These are phyloP conservation scores for Bacidia gigantensis DNA, from an alignment of 495 filamentous ascomycete genomes.

Conservation along the genomic window DNA sequence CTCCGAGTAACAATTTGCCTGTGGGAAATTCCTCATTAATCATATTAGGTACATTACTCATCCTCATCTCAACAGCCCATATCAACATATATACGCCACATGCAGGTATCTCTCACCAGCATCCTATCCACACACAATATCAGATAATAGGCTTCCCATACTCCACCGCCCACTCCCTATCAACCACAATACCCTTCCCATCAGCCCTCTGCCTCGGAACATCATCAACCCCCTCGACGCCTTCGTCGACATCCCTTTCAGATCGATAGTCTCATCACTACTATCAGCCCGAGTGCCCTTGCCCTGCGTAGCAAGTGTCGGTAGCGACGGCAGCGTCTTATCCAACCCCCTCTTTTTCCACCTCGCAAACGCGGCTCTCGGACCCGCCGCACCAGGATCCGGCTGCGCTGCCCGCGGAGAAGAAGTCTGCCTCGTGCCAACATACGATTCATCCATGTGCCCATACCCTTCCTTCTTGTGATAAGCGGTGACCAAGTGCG, in stretches of 20 bases:
- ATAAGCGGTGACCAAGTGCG: not conserved
- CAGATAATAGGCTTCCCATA: too few species aligned
- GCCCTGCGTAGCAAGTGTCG: not conserved
- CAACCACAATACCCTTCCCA: not conserved
- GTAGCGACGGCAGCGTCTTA: not conserved
- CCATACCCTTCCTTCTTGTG: not conserved
- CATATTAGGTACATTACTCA: too few species aligned
- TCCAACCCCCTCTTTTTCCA: not conserved
- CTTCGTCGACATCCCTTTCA: not conserved
- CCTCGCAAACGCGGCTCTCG: not conserved
- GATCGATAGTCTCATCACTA: not conserved
- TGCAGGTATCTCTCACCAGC: too few species aligned
- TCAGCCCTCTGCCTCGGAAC: not conserved
- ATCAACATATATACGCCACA: too few species aligned
- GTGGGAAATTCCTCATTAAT: too few species aligned
- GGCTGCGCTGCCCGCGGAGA: not conserved
- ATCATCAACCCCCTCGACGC: not conserved
- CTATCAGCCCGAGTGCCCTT: not conserved
- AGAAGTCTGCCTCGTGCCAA: not conserved
- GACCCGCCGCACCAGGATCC: not conserved
- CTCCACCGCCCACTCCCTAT: not conserved
- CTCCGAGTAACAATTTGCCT: too few species aligned
- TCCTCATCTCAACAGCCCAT: too few species aligned
- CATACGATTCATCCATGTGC: not conserved
- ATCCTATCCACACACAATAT: too few species aligned